phyloP scores from a whole-genome alignment of 257 asterid species.

The Penstemon newberryi region DNA sequence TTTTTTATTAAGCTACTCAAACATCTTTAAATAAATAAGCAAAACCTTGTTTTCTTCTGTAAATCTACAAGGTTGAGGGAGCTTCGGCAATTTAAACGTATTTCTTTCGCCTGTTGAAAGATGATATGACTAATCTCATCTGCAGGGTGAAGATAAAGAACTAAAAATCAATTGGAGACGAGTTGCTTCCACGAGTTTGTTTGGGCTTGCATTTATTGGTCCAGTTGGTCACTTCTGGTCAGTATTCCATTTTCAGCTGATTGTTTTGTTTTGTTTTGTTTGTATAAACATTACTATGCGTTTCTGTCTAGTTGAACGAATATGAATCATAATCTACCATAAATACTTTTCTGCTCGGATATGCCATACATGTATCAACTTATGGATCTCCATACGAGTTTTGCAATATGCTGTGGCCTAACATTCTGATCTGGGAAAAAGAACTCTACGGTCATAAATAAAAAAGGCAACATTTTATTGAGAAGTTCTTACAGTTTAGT shows the following conservation, averaged over 20 bases:
- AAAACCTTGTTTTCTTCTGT: no score
- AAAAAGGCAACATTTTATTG: not conserved
- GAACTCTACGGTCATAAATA: not conserved
- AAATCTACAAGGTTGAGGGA: no score
- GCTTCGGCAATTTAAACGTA: no score
- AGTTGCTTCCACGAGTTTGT: conserved; percentile 77
- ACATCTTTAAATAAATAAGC: no score
- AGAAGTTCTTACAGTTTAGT: not conserved
- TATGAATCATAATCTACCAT: not conserved
- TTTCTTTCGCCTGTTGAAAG: not conserved
- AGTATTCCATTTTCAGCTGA: conserved; percentile 32
- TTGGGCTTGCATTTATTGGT: conserved; percentile 89
- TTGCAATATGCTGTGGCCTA: conserved; percentile 18
- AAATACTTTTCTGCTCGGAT: not conserved
- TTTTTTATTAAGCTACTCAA: no score
- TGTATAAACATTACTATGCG: not conserved
- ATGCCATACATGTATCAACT: not conserved
- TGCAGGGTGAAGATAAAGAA: conserved; percentile 57
- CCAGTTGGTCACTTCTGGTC: conserved; percentile 94
- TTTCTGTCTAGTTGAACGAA: conserved; percentile 4
- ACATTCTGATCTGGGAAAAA: not conserved
- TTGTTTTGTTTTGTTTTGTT: not conserved
- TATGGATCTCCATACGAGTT: conserved; percentile 6
- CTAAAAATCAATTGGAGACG: conserved; percentile 80
- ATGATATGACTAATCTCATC: conserved; percentile 2